A percentile compares a stretch with the other conserved stretches of the same genome.
These are phyloP conservation scores for Amaranthus palmeri DNA, from an alignment of 148 eudicot species.

Conservation along the genomic window DNA sequence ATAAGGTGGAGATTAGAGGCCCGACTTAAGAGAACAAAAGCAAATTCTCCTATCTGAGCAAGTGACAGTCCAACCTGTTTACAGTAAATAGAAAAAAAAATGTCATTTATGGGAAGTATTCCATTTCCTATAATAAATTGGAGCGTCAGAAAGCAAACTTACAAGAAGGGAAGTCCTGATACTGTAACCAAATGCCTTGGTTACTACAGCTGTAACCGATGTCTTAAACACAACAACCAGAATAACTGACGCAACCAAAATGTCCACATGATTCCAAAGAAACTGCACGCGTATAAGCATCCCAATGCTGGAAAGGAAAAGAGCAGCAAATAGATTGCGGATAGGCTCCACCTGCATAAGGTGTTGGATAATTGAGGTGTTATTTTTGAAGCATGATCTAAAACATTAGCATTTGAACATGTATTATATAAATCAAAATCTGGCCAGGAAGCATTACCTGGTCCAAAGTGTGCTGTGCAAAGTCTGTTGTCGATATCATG, in stretches of 20 bases:
- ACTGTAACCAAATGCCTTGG: constrained; percentile 81
- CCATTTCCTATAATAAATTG: constrained; percentile 7
- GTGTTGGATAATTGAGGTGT: too few species aligned
- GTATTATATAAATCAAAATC: not conserved
- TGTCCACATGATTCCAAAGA: constrained; percentile 95
- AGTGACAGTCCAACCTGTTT: constrained; percentile 85
- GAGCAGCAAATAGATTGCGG: constrained; percentile 96
- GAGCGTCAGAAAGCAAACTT: constrained; percentile 36
- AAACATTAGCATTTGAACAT: not conserved
- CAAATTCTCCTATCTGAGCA: constrained; percentile 99
- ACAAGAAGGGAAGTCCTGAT: constrained; percentile 77
- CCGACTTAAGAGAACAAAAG: constrained; percentile 92
- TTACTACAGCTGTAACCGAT: constrained; percentile 62
- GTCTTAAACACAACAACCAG: constrained; percentile 88
- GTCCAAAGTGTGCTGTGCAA: constrained; percentile 92
- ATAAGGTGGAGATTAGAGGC: constrained; percentile 89
- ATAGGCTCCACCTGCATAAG: constrained; percentile 89
- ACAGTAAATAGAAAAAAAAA: constrained; percentile 6
- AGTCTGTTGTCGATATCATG: constrained; percentile 97
- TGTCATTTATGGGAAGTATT: constrained; percentile 17
- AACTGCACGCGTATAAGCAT: constrained; percentile 96
- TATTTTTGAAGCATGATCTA: too few species aligned
- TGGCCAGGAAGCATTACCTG: constrained; percentile 51
- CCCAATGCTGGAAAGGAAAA: constrained; percentile 96
- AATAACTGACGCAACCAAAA: constrained; percentile 91